Conservation (phyloP, 2,329 filamentous ascomycete species). For the Rhynchosporium graminicola region DNA sequence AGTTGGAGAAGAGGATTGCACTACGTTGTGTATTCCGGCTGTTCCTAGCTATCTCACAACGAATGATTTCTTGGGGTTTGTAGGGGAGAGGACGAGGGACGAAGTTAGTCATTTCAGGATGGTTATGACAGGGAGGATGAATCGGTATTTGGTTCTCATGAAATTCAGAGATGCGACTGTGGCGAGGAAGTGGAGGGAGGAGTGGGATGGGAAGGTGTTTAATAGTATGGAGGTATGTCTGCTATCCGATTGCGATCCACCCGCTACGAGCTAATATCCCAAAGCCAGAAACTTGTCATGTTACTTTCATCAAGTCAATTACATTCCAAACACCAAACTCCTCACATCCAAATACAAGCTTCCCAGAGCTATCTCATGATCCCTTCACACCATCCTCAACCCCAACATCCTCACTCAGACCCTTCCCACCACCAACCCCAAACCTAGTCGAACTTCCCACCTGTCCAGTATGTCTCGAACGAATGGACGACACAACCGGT, state of each 20-base stretch:
- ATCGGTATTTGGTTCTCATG: conserved; percentile 93
- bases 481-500: conserved; percentile 97
- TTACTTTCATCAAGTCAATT: conserved; percentile 91
- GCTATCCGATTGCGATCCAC: neutral
- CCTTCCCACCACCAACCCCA: conserved; percentile 70
- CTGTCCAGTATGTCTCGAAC: conserved; percentile 92
- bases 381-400: conserved; percentile 61
- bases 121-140: conserved; percentile 85
- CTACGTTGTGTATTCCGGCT: conserved; percentile 87
- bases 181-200: conserved; percentile 77
- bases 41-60: conserved; percentile 93
- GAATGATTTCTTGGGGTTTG: conserved; percentile 85
- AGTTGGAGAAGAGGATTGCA: conserved; percentile 59
- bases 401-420: conserved; percentile 47
- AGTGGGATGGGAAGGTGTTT: conserved; percentile 92
- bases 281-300: conserved; percentile 89
- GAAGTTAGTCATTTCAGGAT: conserved; percentile 92
- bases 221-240: conserved; percentile 79
- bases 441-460: conserved; percentile 89
- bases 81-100: conserved; percentile 83
- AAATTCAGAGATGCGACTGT: conserved; percentile 79
- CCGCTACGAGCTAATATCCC: conserved; percentile 25
- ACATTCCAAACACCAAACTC: conserved; percentile 62
- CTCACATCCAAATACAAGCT: conserved; percentile 41
- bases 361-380: conserved; percentile 64